These are phyloP conservation scores for Daldinia sp. DNA, from an alignment of 2,329 filamentous ascomycete species.

Conservation along the genomic window DNA sequence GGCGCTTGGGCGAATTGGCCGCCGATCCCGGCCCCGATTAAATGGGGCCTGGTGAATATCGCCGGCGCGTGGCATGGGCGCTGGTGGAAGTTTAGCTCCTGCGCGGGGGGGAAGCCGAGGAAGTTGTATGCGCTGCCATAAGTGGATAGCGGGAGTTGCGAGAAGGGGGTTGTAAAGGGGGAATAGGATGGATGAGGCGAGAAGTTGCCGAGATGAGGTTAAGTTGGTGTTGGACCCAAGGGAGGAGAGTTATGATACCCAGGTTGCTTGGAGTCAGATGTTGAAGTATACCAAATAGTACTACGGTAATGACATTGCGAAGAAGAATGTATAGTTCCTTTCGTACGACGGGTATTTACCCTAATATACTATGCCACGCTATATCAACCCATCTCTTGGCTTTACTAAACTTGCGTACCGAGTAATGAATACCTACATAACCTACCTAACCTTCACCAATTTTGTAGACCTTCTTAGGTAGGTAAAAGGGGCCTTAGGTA, in stretches of 20 bases:
- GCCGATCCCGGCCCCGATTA: slow-evolving; percentile 67
- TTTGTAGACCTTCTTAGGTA: too few species aligned
- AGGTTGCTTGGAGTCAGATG: slow-evolving; percentile 2
- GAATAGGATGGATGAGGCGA: neutral
- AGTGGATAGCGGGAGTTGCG: neutral
- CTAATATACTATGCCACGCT: neutral
- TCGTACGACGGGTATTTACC: neutral
- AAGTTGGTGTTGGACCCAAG: neutral
- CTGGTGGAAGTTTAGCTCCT: slow-evolving; percentile 73
- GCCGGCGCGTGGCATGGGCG: slow-evolving; percentile 63
- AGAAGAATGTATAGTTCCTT: neutral
- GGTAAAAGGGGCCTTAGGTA: too few species aligned
- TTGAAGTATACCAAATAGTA: neutral
- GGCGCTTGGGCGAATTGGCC: slow-evolving; percentile 70
- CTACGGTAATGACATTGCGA: neutral
- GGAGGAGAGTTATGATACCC: slow-evolving; percentile 21
- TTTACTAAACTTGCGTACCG: too few species aligned
- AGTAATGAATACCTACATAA: too few species aligned
- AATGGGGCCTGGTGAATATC: slow-evolving; percentile 67
- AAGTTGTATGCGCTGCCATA: slow-evolving; percentile 59
- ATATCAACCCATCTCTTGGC: too few species aligned
- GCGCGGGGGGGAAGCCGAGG: slow-evolving; percentile 60
- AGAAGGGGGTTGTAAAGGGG: neutral
- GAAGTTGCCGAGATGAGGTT: neutral
- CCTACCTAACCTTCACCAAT: too few species aligned